Conservation (phyloP, 225 moss, liverwort and hornwort genomes). For the Bryum argenteum region DNA sequence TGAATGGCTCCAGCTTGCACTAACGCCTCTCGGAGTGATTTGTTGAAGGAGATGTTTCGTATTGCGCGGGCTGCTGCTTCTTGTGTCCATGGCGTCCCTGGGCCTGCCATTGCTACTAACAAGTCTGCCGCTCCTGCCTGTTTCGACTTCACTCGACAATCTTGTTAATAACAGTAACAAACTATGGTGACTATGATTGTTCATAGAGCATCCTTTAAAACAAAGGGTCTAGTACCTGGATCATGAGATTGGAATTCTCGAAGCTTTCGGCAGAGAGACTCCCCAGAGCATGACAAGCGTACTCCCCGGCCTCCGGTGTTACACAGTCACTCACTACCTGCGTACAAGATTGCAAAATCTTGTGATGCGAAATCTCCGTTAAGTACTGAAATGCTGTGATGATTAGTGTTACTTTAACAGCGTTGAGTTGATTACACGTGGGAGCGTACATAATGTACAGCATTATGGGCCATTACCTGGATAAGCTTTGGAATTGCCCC, state of each 20-base stretch:
- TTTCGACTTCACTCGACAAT: background rate
- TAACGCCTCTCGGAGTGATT: conserved; percentile 39
- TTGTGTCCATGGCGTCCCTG: conserved; percentile 64
- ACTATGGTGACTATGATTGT: background rate
- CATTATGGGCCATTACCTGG: conserved; percentile 30
- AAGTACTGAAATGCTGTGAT: too few relatives aligned
- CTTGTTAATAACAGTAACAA: conserved; percentile 10
- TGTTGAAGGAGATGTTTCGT: conserved; percentile 54
- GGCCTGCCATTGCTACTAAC: conserved; percentile 55
- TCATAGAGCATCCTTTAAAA: background rate
- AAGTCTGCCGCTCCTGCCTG: conserved; percentile 56
- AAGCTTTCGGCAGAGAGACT: conserved; percentile 55
- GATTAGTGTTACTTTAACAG: too few relatives aligned
- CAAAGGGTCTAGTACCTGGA: conserved; percentile 35
- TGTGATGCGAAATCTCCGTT: background rate
- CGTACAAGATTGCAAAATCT: background rate
- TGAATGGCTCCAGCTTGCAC: conserved; percentile 56
- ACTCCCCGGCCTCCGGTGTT: conserved; percentile 59
- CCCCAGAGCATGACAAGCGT: conserved; percentile 56
- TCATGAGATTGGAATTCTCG: conserved; percentile 50
- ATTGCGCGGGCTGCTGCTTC: conserved; percentile 60
- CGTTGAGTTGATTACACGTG: background rate
- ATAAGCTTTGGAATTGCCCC: conserved; percentile 55
- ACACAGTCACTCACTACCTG: conserved; percentile 54
- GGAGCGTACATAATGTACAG: background rate